Conservation (phyloP, 2,329 filamentous ascomycete genomes). For the Cladosporium colombiae region DNA sequence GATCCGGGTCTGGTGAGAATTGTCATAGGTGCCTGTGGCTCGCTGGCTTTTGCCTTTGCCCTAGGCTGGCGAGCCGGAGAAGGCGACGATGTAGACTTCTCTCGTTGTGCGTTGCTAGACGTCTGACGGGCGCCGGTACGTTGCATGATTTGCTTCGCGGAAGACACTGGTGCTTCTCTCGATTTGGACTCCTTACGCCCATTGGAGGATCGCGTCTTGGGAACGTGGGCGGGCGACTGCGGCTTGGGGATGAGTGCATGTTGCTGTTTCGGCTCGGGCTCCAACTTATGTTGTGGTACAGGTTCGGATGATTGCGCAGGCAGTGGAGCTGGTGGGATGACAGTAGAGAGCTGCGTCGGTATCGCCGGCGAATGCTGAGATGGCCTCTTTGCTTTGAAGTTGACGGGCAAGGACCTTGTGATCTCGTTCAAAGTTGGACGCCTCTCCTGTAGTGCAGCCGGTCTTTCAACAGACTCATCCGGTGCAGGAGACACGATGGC, state of each 20-base stretch:
- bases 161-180: background rate
- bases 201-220: background rate
- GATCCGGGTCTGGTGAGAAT: constrained; percentile 34
- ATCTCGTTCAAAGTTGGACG: constrained; percentile 36
- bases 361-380: constrained; percentile 19
- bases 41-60: constrained; percentile 3
- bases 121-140: constrained; percentile 5
- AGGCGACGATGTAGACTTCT: constrained; percentile 10
- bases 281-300: background rate
- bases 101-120: background rate
- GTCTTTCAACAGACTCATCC: constrained; percentile 26
- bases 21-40: constrained; percentile 11
- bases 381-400: constrained; percentile 25
- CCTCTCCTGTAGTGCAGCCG: constrained; percentile 24
- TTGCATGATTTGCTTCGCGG: constrained; percentile 20
- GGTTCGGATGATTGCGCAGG: constrained; percentile 5
- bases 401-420: constrained; percentile 35
- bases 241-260: background rate
- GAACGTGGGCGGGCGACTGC: constrained; percentile 7
- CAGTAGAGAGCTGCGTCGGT: constrained; percentile 6
- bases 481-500: constrained; percentile 25
- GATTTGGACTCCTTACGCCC: constrained; percentile 1
- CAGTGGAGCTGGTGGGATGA: constrained; percentile 17
- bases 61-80: constrained; percentile 13
- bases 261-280: constrained; percentile 12